Base-by-base conservation (phyloP, 2,329 filamentous ascomycete genomes). In the Coleophoma cylindrospora region DNA sequence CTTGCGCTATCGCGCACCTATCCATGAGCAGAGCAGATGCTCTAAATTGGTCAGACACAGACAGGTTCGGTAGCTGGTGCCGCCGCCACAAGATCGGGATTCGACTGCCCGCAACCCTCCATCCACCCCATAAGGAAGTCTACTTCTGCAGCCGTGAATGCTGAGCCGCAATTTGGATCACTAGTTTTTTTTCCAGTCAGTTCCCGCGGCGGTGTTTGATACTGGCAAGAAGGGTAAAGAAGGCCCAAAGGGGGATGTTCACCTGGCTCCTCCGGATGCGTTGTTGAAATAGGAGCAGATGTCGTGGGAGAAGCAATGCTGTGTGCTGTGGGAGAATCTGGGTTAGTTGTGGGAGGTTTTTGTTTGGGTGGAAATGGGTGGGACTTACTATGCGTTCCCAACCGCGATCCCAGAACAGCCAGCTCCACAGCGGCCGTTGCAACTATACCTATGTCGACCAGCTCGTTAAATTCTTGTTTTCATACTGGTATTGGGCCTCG, bases 221-320 rank as follows among this genome's bases (percentile, higher is more conserved):
- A 21, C 22, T 17, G 22, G 14, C 8, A 41, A 22, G 7, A 41
- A 22, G 15, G 15, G 17, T 5, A 41, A 7, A 15, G 17, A 10
- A 17, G 15, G 40, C 19, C 19, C 19, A 19, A 19, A 3, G 5
- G 17, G 13, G 4, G 12, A 0, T 5, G 7, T 60, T 53, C 58
- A 74, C 74, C 67, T 72, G 0, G 71, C 62, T 2, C 74, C 74
- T 8, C 72, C 71, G n/a, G 63, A 70, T 2, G 74, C 72, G 46
- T 70, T 70, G 32, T 76, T 70, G 51, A 77, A 77, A 54, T 72
- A 77, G 4, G 72, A 75, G 58, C 74, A 77, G 12, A 77, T 69
- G 45, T 77, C 74, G 48, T 77, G 74, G 0, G 69, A 71, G 54
- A 73, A 76, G 56, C 74, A 77, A 45, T 77, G 71, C 52, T 75